Evolutionary conservation across 2,329 filamentous ascomycete species (phyloP).

Genomic region (Cladosporium austrohemisphaericum): DNA sequence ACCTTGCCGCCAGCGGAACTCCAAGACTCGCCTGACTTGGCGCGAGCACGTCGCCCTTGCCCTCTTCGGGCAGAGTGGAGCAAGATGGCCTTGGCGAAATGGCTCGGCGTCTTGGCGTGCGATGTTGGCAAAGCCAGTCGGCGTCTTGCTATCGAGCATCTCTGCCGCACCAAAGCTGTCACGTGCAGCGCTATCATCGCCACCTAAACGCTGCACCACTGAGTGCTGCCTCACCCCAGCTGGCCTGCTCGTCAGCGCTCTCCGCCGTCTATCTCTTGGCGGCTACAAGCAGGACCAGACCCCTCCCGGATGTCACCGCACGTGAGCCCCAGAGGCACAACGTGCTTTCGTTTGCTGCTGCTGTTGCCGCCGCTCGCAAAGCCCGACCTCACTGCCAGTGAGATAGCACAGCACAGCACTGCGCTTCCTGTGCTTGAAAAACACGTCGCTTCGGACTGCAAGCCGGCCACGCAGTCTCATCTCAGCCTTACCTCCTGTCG

Average conservation of each 20-base stretch:
- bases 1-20: too few species aligned
- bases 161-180: neutral
- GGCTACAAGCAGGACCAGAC: neutral
- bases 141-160: neutral
- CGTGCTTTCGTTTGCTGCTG: neutral
- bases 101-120: too few species aligned
- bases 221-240: too few species aligned
- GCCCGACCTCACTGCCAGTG: too few species aligned
- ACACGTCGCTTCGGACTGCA: too few species aligned
- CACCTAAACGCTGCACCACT: too few species aligned
- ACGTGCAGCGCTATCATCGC: too few species aligned
- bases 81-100: too few species aligned
- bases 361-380: neutral
- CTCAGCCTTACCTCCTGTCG: neutral
- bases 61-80: neutral
- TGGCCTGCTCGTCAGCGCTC: neutral
- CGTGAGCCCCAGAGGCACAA: neutral
- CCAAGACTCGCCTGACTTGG: neutral
- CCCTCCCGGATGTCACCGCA: constrained; percentile 6
- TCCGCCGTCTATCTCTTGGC: neutral
- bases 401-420: too few species aligned
- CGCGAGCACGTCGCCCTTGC: neutral
- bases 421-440: too few species aligned
- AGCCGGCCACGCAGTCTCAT: too few species aligned
- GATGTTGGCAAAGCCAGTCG: neutral